Base-by-base conservation (phyloP, 768 basidiomycete genomes). In the Mycena leptocephala region DNA sequence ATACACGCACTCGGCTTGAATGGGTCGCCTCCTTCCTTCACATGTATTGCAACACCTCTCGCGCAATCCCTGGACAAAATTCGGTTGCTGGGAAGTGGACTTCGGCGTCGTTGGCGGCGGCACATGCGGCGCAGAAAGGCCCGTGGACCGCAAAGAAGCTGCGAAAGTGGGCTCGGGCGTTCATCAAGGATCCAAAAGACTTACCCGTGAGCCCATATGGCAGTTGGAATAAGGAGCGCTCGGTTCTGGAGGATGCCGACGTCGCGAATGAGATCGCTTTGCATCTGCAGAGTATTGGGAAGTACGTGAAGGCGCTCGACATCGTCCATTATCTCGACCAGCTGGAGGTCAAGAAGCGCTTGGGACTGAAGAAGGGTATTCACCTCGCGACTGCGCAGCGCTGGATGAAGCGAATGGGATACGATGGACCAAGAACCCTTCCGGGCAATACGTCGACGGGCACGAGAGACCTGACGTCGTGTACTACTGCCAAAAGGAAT, bases 391-490 rank as follows among this genome's bases (percentile, higher is more conserved):
- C 82, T 0, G 84, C 85, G 5, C 55, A 75, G 37, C 24, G 56
- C 0, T 85, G 84, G 82, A 81, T 86, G 80, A 59, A 37, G 2
- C 28, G 30, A 5, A 66, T 84, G 43, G 79, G 58, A 0, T 82
- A 80, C 72, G 76, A 0, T 84, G 80, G 74, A 74, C 28, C 20
- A 73, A 76, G 28, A 71, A 32, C 0, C 72, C 64, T 0, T 74
- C 64, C 10, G 83, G 84, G 0, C 76, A 80, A 46, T 85, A 73
- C 72, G 75, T 80, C 20, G 85, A 86, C 74, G 83, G 87, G 0
- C 83, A 88, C 69, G 83, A 88, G 69, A 67, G 83, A 0, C 72
- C 70, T 0, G 86, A 87, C 79, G 84, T 89, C 0, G 83, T 86
- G 2, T 41, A 67, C 3, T 86, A 88, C 55, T 76, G 79, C 0